Evolutionary conservation across 345 rosid species (phyloP).

Genomic region (Lepidium didymum): DNA sequence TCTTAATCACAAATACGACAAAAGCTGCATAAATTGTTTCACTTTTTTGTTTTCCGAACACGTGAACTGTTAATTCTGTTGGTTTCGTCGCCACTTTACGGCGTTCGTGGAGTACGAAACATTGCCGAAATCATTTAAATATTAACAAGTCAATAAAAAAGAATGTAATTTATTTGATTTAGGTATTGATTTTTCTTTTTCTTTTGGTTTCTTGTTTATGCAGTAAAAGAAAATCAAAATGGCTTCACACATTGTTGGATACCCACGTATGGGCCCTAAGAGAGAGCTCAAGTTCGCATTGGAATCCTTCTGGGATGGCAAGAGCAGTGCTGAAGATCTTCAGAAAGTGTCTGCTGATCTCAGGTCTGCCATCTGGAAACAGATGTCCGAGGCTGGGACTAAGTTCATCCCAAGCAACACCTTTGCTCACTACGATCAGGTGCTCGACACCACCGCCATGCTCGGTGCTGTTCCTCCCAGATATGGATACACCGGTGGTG

Average conservation of each 20-base stretch:
- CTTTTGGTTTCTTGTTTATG: not conserved
- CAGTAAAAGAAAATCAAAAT: conserved; percentile 36
- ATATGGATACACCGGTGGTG: conserved; percentile 78
- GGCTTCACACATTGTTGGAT: conserved; percentile 99
- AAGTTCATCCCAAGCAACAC: conserved; percentile 95
- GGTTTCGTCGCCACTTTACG: not conserved
- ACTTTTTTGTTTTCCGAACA: not conserved
- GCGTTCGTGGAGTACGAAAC: conserved; percentile 4
- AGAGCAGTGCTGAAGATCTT: conserved; percentile 90
- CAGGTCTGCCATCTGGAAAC: conserved; percentile 89
- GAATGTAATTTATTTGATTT: not conserved
- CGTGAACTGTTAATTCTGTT: not conserved
- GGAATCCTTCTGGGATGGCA: conserved; percentile 98
- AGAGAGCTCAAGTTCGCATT: conserved; percentile 98
- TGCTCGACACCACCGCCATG: conserved; percentile 94
- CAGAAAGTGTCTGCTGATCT: conserved; percentile 90
- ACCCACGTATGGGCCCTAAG: conserved; percentile 99
- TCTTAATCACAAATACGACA: conserved; percentile 9
- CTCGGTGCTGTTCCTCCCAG: conserved; percentile 96
- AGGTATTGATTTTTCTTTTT: not conserved
- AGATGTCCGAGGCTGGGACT: conserved; percentile 82
- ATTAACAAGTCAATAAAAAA: not conserved
- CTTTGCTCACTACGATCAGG: conserved; percentile 85
- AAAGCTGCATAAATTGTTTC: not conserved
- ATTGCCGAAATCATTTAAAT: not conserved